Conservation (phyloP, 2,329 filamentous ascomycete species). For the Tolypocladium ovalisporum region DNA sequence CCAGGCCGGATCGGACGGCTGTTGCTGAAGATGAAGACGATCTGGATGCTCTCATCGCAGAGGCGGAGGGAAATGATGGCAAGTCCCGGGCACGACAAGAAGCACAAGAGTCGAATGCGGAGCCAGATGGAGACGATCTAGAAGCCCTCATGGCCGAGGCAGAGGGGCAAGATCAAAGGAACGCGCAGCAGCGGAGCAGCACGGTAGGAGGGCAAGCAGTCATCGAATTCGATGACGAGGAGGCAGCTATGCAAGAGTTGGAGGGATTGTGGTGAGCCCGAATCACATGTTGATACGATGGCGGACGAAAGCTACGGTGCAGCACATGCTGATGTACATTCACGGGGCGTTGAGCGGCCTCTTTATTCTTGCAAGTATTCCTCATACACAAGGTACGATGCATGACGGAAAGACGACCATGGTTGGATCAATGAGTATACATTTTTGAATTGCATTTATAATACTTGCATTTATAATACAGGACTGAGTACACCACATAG, state of each 20-base stretch:
- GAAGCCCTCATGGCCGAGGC: constrained; percentile 43
- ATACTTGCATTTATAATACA: constrained; percentile 1
- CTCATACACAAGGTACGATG: no score
- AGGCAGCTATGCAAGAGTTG: constrained; percentile 58
- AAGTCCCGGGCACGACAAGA: background rate
- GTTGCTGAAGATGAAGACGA: constrained; percentile 36
- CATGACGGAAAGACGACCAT: background rate
- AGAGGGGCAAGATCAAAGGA: constrained; percentile 14
- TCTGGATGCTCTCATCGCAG: constrained; percentile 43
- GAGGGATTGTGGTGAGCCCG: constrained; percentile 38
- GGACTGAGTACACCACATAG: background rate
- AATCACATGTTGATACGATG: background rate
- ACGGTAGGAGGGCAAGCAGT: constrained; percentile 3
- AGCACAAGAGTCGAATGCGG: background rate
- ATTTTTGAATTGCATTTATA: constrained; percentile 2
- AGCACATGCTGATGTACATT: background rate
- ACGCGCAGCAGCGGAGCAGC: constrained; percentile 1
- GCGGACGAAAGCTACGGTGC: background rate
- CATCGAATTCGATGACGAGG: constrained; percentile 46
- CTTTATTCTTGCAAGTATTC: background rate
- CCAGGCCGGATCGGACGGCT: constrained; percentile 6
- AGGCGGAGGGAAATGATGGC: constrained; percentile 23
- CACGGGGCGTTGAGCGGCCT: background rate
- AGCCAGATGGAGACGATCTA: constrained; percentile 29
- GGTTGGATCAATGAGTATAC: background rate